phyloP scores from a whole-genome alignment of 768 basidiomycete species.

The Candolleomyces eurysporus region DNA sequence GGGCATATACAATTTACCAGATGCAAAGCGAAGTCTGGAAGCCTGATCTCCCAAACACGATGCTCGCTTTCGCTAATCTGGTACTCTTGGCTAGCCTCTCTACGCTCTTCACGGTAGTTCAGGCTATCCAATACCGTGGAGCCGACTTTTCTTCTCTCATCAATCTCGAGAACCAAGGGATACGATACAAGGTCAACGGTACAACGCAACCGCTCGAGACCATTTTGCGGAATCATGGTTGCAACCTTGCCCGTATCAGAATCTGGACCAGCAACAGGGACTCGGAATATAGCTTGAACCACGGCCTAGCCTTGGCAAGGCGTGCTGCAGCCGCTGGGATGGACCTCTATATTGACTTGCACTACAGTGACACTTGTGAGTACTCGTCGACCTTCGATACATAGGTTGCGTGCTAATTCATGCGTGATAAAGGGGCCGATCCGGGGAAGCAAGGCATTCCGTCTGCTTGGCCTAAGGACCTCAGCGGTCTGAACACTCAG shows the following conservation, averaged over 20 bases:
- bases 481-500: constrained; percentile 53
- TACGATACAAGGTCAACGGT: constrained; percentile 42
- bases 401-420: neutral
- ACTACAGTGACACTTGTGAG: constrained; percentile 64
- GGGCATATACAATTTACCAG: neutral
- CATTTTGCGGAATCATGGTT: constrained; percentile 52
- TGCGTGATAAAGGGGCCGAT: constrained; percentile 50
- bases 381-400: constrained; percentile 4
- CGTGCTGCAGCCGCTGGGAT: constrained; percentile 56
- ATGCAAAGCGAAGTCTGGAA: neutral
- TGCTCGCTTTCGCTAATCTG: neutral
- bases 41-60: neutral
- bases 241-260: constrained; percentile 57
- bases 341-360: constrained; percentile 54
- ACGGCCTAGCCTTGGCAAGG: constrained; percentile 53
- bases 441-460: constrained; percentile 62
- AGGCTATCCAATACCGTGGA: constrained; percentile 47
- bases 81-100: constrained; percentile 9
- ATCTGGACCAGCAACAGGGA: constrained; percentile 62
- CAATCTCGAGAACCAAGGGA: constrained; percentile 50
- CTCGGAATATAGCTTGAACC: constrained; percentile 46
- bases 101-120: constrained; percentile 16
- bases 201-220: constrained; percentile 41
- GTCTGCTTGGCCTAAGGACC: constrained; percentile 48
- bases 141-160: constrained; percentile 57